Evolutionary conservation across 164 flowering plant genomes (phyloP).

Genomic region (Magnolia kwangsiensis): DNA sequence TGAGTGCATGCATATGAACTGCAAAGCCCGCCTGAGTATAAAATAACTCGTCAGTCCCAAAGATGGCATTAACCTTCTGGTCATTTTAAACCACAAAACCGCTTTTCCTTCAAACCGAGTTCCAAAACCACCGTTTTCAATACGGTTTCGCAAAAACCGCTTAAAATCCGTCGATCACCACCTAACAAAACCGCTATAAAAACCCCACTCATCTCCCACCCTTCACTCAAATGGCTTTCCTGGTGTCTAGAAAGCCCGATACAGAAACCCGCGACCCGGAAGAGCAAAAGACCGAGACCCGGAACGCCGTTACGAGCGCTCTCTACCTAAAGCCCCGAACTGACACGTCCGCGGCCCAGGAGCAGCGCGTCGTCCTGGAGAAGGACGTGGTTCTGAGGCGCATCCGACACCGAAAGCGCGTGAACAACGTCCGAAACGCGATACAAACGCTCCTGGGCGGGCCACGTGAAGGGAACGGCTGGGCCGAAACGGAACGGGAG

Average conservation of each 20-base stretch:
- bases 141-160: background rate
- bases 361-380: constrained; percentile 25
- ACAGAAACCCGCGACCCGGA: constrained; percentile 11
- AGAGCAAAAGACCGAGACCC: constrained; percentile 11
- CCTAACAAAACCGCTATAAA: background rate
- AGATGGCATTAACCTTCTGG: no score
- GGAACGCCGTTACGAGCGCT: constrained; percentile 27
- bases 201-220: background rate
- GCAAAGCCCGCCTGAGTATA: background rate
- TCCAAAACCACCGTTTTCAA: background rate
- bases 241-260: constrained; percentile 19
- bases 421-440: constrained; percentile 30
- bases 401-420: constrained; percentile 48
- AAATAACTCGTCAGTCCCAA: background rate
- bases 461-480: background rate
- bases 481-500: constrained; percentile 1
- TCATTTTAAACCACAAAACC: background rate
- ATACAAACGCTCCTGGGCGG: constrained; percentile 16
- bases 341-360: background rate
- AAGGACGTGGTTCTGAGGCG: constrained; percentile 58
- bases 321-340: constrained; percentile 38
- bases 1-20: no score
- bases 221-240: constrained; percentile 29
- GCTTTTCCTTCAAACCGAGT: background rate
- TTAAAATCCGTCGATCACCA: background rate